Conservation (phyloP, 768 basidiomycete genomes). For the Mycena rebaudengoi region DNA sequence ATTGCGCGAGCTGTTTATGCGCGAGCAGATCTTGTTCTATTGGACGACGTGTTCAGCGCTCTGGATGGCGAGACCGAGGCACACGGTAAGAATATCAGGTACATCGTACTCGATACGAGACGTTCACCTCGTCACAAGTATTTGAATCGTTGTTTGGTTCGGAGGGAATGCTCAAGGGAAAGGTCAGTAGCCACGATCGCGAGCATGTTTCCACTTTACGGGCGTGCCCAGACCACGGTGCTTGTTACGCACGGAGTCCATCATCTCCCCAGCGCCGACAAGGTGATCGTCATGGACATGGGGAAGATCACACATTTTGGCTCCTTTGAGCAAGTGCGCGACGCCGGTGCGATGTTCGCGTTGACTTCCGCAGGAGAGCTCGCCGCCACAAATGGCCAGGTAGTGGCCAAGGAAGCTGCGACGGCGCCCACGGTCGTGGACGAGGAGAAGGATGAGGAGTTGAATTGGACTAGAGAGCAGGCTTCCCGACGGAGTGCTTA, state of each 20-base stretch:
- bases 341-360: slow-evolving; percentile 4
- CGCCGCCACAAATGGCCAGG: neutral
- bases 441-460: slow-evolving; percentile 15
- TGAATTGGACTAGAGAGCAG: slow-evolving; percentile 3
- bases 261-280: slow-evolving; percentile 12
- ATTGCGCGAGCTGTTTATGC: slow-evolving; percentile 15
- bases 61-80: slow-evolving; percentile 17
- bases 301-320: slow-evolving; percentile 14
- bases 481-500: slow-evolving; percentile 2
- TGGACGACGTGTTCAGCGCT: slow-evolving; percentile 20
- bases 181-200: neutral
- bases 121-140: neutral
- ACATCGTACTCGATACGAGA: neutral
- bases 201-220: neutral
- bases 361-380: neutral
- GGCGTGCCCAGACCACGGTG: slow-evolving; percentile 4
- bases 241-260: slow-evolving; percentile 17
- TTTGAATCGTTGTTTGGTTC: slow-evolving; percentile 13
- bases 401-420: slow-evolving; percentile 1
- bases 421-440: slow-evolving; percentile 4
- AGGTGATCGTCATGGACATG: slow-evolving; percentile 8
- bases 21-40: slow-evolving; percentile 4
- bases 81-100: slow-evolving; percentile 6
- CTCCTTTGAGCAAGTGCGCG: slow-evolving; percentile 10
- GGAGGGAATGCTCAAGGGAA: slow-evolving; percentile 9